Evolutionary conservation across 805 yeast genomes (phyloP), one percentile per base, ranked within the genome.

Genomic region (Yamadazyma takamatsuzukensis): DNA sequence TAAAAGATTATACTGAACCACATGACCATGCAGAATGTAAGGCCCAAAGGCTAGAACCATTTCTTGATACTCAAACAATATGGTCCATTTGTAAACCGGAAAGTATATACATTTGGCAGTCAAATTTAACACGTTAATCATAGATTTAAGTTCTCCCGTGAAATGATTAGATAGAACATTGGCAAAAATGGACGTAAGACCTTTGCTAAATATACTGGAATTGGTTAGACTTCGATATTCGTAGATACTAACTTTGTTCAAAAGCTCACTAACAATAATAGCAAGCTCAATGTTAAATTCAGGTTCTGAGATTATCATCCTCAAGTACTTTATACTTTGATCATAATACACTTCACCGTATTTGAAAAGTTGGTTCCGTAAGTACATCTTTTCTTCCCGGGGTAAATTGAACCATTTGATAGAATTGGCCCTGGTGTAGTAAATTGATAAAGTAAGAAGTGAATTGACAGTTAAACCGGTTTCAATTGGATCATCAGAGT

Each of bases 171-270:
- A 18, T 6, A 42, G 12, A 12, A 47, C 25, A 17, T 45, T 45
- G 18, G 44, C 39, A 34, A 47, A 48, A 3, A 52, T 39, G 5
- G 46, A 31, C 4, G 44, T 39, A 14, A 51, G 34, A 3, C 60
- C 60, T 12, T 45, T 42, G 14, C 49, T 39, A 29, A 53, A 54
- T 12, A 52, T 40, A 7, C 40, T 25, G 4, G 48, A 42, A 14
- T 47, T 40, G 7, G 36, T 18, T 25, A 49, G 34, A 30, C 46
- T 43, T 15, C 36, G 28, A 29, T 39, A 44, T 21, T 50, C 53
- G 30, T 50, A 51, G 15, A 52, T 42, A 19, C 52, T 39, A 7
- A 48, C 37, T 23, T 45, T 51, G 29, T 49, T 50, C 4, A 54
- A 42, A 8, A 47, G 16, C 9, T 49, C 45, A 13, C 48, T 39